Conservation (phyloP, 805 yeast genomes). For the Monosporozyma servazzii region DNA sequence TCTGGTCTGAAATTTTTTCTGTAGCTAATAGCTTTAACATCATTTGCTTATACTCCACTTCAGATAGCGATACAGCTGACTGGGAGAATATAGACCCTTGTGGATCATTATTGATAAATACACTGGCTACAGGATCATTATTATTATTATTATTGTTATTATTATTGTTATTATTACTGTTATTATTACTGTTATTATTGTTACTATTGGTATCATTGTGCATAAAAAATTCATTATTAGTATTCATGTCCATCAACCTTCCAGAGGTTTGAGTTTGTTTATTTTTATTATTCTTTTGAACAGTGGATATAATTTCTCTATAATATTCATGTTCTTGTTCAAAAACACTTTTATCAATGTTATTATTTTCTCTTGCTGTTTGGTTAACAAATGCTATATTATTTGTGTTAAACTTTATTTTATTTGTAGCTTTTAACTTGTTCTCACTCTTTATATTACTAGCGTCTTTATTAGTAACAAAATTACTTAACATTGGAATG, state of each 20-base stretch:
- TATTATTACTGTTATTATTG: constrained; percentile 1
- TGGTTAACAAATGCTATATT: not conserved
- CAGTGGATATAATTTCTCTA: constrained; percentile 2
- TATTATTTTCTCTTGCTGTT: not conserved
- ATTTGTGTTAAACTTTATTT: not conserved
- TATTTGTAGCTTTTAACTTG: not conserved
- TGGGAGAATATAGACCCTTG: not conserved
- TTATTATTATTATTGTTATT: not conserved
- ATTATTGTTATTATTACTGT: not conserved
- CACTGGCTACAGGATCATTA: not conserved
- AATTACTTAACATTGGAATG: not conserved
- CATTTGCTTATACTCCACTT: constrained; percentile 24
- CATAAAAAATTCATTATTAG: not conserved
- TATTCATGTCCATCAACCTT: not conserved
- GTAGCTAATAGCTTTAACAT: constrained; percentile 26
- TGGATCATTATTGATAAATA: no score
- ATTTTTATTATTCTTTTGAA: not conserved
- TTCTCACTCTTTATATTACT: not conserved
- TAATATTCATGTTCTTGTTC: constrained; percentile 2
- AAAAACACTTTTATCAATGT: not conserved
- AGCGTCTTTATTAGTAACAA: not conserved
- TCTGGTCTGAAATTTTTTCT: constrained; percentile 24
- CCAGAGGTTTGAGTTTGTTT: not conserved
- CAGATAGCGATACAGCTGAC: constrained; percentile 1
- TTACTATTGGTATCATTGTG: not conserved